Conservation (phyloP, 352 stramenopile species). For the Globisporangium uncinulatum region DNA sequence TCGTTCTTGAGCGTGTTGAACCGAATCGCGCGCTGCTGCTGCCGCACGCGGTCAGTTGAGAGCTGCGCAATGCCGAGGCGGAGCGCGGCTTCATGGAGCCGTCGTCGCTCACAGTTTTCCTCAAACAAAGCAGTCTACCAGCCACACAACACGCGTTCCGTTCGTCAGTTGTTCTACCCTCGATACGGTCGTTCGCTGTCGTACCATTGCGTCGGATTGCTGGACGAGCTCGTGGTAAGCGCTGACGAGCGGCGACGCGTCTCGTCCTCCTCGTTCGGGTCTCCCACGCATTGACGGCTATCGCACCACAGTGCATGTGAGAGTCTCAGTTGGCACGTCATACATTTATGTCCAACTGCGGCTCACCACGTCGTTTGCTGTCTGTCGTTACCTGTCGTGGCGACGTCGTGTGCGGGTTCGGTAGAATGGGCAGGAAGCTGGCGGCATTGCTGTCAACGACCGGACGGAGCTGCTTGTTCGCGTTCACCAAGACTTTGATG, state of each 20-base stretch:
- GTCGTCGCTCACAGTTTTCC: conserved; percentile 23
- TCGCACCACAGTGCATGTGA: too few species aligned
- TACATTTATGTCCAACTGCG: too few species aligned
- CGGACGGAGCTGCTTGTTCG: too few species aligned
- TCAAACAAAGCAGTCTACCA: conserved; percentile 22
- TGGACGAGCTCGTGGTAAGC: conserved; percentile 50
- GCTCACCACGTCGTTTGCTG: background rate
- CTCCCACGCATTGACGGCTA: too few species aligned
- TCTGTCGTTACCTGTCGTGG: conserved; percentile 3
- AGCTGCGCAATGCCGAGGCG: conserved; percentile 56
- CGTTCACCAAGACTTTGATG: conserved; percentile 1
- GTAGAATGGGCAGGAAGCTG: conserved; percentile 9
- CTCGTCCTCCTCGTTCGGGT: conserved; percentile 1
- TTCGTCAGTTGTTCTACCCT: background rate
- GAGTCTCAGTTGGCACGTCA: too few species aligned
- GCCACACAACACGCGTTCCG: background rate
- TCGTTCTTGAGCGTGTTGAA: conserved; percentile 74
- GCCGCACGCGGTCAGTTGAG: conserved; percentile 37
- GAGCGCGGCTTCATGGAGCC: conserved; percentile 36
- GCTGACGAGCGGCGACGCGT: conserved; percentile 33
- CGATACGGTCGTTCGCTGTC: background rate
- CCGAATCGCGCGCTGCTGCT: conserved; percentile 51
- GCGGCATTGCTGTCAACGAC: background rate
- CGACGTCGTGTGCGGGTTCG: background rate
- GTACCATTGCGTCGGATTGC: conserved; percentile 44